Evolutionary conservation across 1,284 basidiomycete species (phyloP).

Genomic region (Ceratobasidium sp.): DNA sequence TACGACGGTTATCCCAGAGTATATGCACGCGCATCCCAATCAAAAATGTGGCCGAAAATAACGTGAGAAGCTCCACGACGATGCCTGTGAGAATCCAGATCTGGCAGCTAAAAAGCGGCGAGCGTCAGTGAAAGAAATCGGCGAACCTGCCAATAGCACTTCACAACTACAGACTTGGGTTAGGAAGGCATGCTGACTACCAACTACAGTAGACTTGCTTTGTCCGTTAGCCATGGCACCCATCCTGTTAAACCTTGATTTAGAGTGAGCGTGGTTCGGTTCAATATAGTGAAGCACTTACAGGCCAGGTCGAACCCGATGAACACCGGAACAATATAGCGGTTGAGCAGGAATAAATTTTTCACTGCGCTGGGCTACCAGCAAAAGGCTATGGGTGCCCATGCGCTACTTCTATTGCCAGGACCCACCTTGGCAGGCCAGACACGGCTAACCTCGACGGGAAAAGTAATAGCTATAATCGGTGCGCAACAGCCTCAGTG

Average conservation of each 20-base stretch:
- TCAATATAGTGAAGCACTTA: neutral
- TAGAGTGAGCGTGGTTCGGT: neutral
- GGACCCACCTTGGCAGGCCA: slow-evolving; percentile 37
- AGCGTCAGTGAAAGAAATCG: neutral
- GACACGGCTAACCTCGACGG: slow-evolving; percentile 37
- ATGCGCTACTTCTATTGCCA: neutral
- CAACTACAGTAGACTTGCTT: slow-evolving; percentile 1
- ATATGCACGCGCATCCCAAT: slow-evolving; percentile 45
- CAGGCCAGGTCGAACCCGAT: slow-evolving; percentile 31
- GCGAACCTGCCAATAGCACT: neutral
- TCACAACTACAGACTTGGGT: slow-evolving; percentile 29
- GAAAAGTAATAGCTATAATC: slow-evolving; percentile 35
- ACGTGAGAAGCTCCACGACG: slow-evolving; percentile 37
- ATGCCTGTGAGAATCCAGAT: slow-evolving; percentile 41
- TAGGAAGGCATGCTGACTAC: neutral
- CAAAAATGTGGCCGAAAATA: slow-evolving; percentile 44
- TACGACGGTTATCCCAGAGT: slow-evolving; percentile 43
- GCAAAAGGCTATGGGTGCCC: neutral
- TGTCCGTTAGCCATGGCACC: slow-evolving; percentile 33
- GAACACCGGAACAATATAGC: slow-evolving; percentile 40
- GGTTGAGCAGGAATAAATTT: slow-evolving; percentile 43
- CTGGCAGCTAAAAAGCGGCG: slow-evolving; percentile 20
- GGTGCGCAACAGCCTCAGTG: neutral
- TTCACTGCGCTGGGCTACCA: slow-evolving; percentile 37
- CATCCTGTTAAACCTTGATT: slow-evolving; percentile 10